Evolutionary conservation across 495 filamentous ascomycete genomes (phyloP), one percentile per base, ranked within the genome.

Genomic region (Annulohypoxylon bovei): DNA sequence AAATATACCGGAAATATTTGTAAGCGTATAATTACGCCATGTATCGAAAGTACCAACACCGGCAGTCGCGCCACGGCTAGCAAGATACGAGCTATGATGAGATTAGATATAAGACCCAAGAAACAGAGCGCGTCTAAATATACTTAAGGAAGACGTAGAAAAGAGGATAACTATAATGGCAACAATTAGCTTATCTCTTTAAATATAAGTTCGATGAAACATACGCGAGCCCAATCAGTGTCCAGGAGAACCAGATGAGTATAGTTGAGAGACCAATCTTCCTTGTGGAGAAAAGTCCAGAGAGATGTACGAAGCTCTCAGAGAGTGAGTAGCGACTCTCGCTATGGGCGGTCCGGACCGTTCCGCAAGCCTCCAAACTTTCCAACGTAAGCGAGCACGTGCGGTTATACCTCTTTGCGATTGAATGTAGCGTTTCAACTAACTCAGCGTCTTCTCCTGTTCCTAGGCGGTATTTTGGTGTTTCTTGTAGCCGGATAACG

Each of bases 1-100:
- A 39, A 86, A 87, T 55, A 93, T 90, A 14, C 85, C 81, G 56
- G 83, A 87, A 18, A 89, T 78, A 71, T 91, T 92, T 58, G 85
- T 85, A 58, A 92, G 82, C 3, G 89, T 84, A 73, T 93, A 92
- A 79, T 93, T 92, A 47, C 90, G 83, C 90, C 90, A 93, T 23
- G 81, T 85, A 7, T 86, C 83, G 72, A 86, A 90, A 12, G 79
- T 63, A 40, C 71, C 82, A 77, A 62, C 77, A 47, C 67, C 81
- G 56, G 75, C 72, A n/a, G 49, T 61, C 4, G 79, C 76, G 30
- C 81, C 81, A 40, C 74, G 80, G 35, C 69, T 72, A 14, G 71
- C 70, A n/a, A 84, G 78, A 47, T 83, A 84, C 33, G 72, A 78
- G 9, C 81, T 80, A 59, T 33, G 12, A 25, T n/a, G 6, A 30